These are phyloP conservation scores for Aspergillus homomorphus DNA, from an alignment of 495 filamentous ascomycete genomes.

Conservation along the genomic window DNA sequence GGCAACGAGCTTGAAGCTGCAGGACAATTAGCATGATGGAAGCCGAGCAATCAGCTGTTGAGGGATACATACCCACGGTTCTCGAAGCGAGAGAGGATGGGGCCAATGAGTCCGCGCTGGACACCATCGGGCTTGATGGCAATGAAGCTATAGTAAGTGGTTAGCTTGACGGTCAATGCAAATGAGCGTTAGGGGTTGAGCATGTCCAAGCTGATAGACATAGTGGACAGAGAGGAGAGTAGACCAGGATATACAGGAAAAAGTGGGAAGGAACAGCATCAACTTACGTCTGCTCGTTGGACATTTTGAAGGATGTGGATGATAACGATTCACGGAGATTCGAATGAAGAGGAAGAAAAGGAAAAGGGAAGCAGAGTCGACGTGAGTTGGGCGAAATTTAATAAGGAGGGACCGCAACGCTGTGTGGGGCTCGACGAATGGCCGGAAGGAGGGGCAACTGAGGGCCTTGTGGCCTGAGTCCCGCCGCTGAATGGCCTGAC, in stretches of 20 bases:
- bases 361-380: conserved; percentile 22
- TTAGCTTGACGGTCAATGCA: conserved; percentile 46
- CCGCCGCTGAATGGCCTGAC: conserved; percentile 11
- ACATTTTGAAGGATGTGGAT: conserved; percentile 61
- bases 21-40: conserved; percentile 18
- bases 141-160: conserved; percentile 73
- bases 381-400: conserved; percentile 35
- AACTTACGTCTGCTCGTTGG: conserved; percentile 90
- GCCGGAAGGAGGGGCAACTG: conserved; percentile 11
- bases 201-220: conserved; percentile 1
- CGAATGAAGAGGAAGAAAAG: conserved; percentile 28
- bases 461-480: neutral
- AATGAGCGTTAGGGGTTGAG: conserved; percentile 20
- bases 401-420: conserved; percentile 18
- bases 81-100: conserved; percentile 98
- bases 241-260: conserved; percentile 26
- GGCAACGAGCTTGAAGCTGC: conserved; percentile 92
- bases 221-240: conserved; percentile 16
- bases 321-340: conserved; percentile 15
- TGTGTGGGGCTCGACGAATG: conserved; percentile 29
- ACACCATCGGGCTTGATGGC: conserved; percentile 99
- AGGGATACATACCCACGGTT: conserved; percentile 66
- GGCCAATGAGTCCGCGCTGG: conserved; percentile 96
- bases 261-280: conserved; percentile 11
- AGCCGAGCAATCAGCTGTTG: neutral